Evolutionary conservation across 768 basidiomycete species (phyloP).

Genomic region (Macrolepiota fuliginosa): DNA sequence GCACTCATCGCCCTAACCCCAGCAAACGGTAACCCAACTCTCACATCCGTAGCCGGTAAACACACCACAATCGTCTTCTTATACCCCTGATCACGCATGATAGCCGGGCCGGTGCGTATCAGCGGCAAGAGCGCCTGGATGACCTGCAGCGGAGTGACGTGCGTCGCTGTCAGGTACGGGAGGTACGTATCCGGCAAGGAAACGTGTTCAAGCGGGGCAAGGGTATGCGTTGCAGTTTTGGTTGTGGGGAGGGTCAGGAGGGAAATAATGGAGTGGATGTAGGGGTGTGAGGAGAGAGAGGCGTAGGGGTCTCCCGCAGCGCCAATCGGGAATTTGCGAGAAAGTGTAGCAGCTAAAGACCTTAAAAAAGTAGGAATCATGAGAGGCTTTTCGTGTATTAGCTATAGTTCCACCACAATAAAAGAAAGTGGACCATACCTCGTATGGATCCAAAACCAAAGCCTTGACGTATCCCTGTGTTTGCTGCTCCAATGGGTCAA

Average conservation of each 20-base stretch:
- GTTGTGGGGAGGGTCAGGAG: constrained; percentile 57
- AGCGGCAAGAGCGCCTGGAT: constrained; percentile 77
- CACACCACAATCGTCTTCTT: constrained; percentile 70
- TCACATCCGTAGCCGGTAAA: constrained; percentile 68
- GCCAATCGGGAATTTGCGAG: constrained; percentile 79
- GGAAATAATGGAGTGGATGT: constrained; percentile 78
- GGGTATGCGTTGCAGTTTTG: constrained; percentile 35
- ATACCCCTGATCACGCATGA: constrained; percentile 43
- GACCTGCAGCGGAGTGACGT: constrained; percentile 73
- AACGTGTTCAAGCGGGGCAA: constrained; percentile 70
- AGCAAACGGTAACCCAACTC: constrained; percentile 71
- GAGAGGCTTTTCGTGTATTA: constrained; percentile 47
- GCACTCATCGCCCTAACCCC: constrained; percentile 74
- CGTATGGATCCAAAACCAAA: constrained; percentile 75
- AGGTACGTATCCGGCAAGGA: constrained; percentile 62
- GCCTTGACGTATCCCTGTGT: constrained; percentile 78
- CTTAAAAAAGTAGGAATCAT: constrained; percentile 76
- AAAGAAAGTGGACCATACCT: constrained; percentile 42
- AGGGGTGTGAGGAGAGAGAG: constrained; percentile 59
- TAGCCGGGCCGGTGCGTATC: constrained; percentile 58
- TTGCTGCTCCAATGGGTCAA: constrained; percentile 57
- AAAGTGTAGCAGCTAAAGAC: constrained; percentile 75
- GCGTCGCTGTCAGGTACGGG: constrained; percentile 70
- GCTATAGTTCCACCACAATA: neutral
- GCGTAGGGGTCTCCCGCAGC: constrained; percentile 79